Conservation (phyloP, 805 yeast species). For the Scheffersomyces stipitis region DNA sequence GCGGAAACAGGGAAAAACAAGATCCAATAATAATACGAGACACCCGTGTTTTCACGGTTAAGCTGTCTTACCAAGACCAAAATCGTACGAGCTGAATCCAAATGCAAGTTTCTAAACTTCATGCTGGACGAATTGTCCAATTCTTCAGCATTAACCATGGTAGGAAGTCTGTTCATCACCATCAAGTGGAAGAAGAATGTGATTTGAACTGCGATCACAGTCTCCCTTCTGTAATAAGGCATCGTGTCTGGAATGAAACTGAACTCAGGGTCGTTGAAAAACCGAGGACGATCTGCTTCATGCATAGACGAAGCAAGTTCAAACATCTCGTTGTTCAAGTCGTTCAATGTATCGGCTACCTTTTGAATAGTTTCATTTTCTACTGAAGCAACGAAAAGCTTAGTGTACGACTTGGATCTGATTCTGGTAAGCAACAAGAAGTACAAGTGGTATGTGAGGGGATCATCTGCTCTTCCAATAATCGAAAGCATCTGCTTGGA, state of each 20-base stretch:
- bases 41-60: constrained; percentile 16
- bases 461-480: not conserved
- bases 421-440: constrained; percentile 23
- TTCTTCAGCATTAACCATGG: constrained; percentile 11
- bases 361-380: constrained; percentile 16
- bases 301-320: constrained; percentile 18
- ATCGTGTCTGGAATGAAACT: constrained; percentile 2
- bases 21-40: constrained; percentile 32
- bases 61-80: constrained; percentile 23
- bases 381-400: constrained; percentile 32
- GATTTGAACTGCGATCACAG: constrained; percentile 23
- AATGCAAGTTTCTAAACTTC: constrained; percentile 27
- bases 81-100: constrained; percentile 39
- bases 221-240: constrained; percentile 6
- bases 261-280: constrained; percentile 34
- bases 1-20: constrained; percentile 34
- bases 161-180: constrained; percentile 37
- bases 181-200: constrained; percentile 35
- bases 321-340: constrained; percentile 29
- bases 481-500: not conserved
- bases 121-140: constrained; percentile 14
- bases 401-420: constrained; percentile 28
- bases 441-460: constrained; percentile 2
- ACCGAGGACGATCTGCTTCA: constrained; percentile 24
- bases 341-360: constrained; percentile 20